Percentiles rank a stretch among this genome's conserved stretches.
Evolutionary conservation across 1,139 yeast species (phyloP).

Genomic region (Yamadazyma siamensis): DNA sequence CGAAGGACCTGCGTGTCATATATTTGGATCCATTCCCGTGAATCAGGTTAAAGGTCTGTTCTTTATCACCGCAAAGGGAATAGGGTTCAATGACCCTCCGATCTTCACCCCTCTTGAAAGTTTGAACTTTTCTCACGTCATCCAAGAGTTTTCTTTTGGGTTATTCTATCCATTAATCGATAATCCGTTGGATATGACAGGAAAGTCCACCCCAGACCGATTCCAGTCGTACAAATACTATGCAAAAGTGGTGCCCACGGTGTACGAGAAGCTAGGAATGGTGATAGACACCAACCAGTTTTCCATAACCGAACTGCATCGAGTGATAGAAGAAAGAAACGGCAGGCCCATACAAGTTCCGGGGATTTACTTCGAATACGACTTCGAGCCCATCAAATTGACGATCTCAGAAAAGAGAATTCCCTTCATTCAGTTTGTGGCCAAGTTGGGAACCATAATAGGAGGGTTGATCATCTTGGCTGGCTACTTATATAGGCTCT

Average conservation of each 20-base stretch:
- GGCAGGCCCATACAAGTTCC: slow-evolving; percentile 46
- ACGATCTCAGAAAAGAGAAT: slow-evolving; percentile 67
- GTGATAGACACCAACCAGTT: slow-evolving; percentile 81
- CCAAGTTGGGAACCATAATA: slow-evolving; percentile 74
- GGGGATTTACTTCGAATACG: slow-evolving; percentile 80
- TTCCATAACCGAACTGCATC: slow-evolving; percentile 62
- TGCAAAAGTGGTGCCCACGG: slow-evolving; percentile 81
- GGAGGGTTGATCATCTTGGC: slow-evolving; percentile 67
- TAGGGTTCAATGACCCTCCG: slow-evolving; percentile 48
- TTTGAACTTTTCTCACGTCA: slow-evolving; percentile 78
- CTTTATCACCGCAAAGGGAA: slow-evolving; percentile 76
- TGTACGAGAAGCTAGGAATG: slow-evolving; percentile 68
- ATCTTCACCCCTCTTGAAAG: slow-evolving; percentile 44
- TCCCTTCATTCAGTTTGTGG: slow-evolving; percentile 73
- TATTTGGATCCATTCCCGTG: slow-evolving; percentile 83
- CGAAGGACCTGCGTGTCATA: slow-evolving; percentile 79
- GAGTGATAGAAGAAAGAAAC: slow-evolving; percentile 17
- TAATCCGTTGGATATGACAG: slow-evolving; percentile 82
- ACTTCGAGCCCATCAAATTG: slow-evolving; percentile 82
- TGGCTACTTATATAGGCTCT: slow-evolving; percentile 40
- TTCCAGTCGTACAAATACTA: slow-evolving; percentile 58
- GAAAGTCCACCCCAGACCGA: slow-evolving; percentile 46
- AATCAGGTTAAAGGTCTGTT: slow-evolving; percentile 84
- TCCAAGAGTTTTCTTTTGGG: slow-evolving; percentile 88
- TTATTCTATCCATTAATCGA: slow-evolving; percentile 80